phyloP scores from a whole-genome alignment of 345 rosid genomes.

The Murraya koenigii region DNA sequence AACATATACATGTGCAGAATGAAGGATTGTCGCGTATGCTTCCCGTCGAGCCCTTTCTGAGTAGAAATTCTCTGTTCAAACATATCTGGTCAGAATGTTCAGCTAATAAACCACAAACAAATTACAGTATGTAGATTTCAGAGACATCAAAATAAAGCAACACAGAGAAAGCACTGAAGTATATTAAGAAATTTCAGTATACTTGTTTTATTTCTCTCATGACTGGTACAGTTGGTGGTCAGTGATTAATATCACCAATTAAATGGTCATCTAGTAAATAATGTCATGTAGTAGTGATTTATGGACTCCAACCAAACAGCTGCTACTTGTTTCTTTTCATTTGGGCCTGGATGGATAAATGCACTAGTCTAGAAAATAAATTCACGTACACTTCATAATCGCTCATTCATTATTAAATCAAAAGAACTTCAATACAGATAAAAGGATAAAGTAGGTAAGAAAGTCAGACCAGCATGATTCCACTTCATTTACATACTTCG shows the following conservation, averaged over 20 bases:
- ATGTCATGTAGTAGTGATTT: neutral
- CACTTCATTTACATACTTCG: constrained; percentile 2
- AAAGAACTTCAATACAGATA: neutral
- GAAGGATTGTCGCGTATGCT: constrained; percentile 86
- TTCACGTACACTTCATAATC: neutral
- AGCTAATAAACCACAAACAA: neutral
- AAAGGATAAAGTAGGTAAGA: neutral
- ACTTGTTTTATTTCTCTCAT: neutral
- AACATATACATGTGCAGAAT: constrained; percentile 77
- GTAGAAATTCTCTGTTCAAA: constrained; percentile 59
- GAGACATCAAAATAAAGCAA: neutral
- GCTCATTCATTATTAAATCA: neutral
- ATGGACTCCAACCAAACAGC: neutral
- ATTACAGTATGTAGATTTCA: neutral
- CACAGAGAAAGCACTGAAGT: neutral
- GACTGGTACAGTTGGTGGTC: neutral
- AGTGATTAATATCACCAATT: neutral
- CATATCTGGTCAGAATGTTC: neutral
- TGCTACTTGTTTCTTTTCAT: neutral
- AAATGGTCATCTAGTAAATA: neutral
- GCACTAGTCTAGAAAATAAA: neutral
- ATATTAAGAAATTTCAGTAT: neutral
- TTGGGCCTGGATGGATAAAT: neutral
- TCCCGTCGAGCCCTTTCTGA: constrained; percentile 60
- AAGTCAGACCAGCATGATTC: neutral